A percentile compares a stretch with the other conserved stretches of the same genome.
Evolutionary conservation across 2,329 filamentous ascomycete species (phyloP).

Genomic region (Elsinoe ampelina): DNA sequence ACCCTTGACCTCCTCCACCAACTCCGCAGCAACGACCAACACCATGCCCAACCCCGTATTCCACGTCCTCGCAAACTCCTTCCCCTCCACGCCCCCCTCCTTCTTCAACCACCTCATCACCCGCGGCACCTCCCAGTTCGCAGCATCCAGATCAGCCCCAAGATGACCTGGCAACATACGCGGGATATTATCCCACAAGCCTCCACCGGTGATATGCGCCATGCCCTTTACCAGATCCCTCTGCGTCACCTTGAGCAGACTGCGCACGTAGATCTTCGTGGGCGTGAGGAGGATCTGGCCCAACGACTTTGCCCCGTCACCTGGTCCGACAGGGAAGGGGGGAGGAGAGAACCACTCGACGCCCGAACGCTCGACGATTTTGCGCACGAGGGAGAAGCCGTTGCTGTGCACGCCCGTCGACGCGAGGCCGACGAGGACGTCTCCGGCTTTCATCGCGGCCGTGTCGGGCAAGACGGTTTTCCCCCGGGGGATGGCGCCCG

Average conservation of each 20-base stretch:
- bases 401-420: slow-evolving; percentile 92
- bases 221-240: slow-evolving; percentile 73
- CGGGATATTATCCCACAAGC: slow-evolving; percentile 86
- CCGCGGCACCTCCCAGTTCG: slow-evolving; percentile 62
- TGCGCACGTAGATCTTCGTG: slow-evolving; percentile 85
- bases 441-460: slow-evolving; percentile 66
- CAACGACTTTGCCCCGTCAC: slow-evolving; percentile 54
- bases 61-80: slow-evolving; percentile 86
- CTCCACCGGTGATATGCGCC: slow-evolving; percentile 93
- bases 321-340: slow-evolving; percentile 51
- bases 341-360: slow-evolving; percentile 55
- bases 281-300: slow-evolving; percentile 77
- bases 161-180: slow-evolving; percentile 77
- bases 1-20: slow-evolving; percentile 51
- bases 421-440: slow-evolving; percentile 74
- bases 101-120: slow-evolving; percentile 84
- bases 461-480: slow-evolving; percentile 64
- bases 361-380: slow-evolving; percentile 68
- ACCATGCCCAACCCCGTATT: slow-evolving; percentile 96
- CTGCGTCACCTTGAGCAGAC: slow-evolving; percentile 50
- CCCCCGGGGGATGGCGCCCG: slow-evolving; percentile 66
- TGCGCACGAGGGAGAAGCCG: slow-evolving; percentile 91
- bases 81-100: slow-evolving; percentile 57
- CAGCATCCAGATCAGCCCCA: slow-evolving; percentile 70
- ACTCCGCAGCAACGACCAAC: slow-evolving; percentile 59